Conservation (phyloP, 768 basidiomycete species). For the Scleroderma citrinum region DNA sequence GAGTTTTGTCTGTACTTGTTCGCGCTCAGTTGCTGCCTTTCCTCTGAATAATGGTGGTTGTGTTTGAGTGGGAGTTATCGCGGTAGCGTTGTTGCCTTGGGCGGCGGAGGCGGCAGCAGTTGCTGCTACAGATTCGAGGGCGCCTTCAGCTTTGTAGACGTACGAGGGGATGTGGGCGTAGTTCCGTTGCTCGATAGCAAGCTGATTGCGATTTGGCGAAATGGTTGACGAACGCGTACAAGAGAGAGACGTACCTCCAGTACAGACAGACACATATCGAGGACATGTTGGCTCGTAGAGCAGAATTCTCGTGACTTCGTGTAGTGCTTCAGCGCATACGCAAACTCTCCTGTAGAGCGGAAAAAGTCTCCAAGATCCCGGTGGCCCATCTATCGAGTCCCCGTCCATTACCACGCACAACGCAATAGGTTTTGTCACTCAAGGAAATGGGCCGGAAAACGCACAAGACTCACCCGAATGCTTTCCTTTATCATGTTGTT, state of each 20-base stretch:
- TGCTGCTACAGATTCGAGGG: conserved; percentile 58
- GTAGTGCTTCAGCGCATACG: conserved; percentile 69
- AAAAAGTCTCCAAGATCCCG: conserved; percentile 82
- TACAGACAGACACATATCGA: conserved; percentile 86
- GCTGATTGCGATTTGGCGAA: conserved; percentile 34
- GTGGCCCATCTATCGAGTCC: conserved; percentile 92
- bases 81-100: conserved; percentile 10
- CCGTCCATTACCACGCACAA: no score
- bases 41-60: no score
- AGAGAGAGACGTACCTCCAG: conserved; percentile 50
- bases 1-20: conserved; percentile 70
- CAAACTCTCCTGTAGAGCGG: conserved; percentile 65
- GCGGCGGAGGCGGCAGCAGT: conserved; percentile 28
- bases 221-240: background rate
- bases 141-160: conserved; percentile 90
- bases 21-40: conserved; percentile 50
- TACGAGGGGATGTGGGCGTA: conserved; percentile 88
- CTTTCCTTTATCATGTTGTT: conserved; percentile 99
- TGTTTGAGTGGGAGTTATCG: conserved; percentile 18
- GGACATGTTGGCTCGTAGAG: conserved; percentile 83
- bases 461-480: conserved; percentile 82
- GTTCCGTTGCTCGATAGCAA: conserved; percentile 80
- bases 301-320: conserved; percentile 93
- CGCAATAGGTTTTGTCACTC: no score
- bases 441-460: no score